These are phyloP conservation scores for Fistulinella prunicolor DNA, from an alignment of 768 basidiomycete genomes.

Conservation along the genomic window DNA sequence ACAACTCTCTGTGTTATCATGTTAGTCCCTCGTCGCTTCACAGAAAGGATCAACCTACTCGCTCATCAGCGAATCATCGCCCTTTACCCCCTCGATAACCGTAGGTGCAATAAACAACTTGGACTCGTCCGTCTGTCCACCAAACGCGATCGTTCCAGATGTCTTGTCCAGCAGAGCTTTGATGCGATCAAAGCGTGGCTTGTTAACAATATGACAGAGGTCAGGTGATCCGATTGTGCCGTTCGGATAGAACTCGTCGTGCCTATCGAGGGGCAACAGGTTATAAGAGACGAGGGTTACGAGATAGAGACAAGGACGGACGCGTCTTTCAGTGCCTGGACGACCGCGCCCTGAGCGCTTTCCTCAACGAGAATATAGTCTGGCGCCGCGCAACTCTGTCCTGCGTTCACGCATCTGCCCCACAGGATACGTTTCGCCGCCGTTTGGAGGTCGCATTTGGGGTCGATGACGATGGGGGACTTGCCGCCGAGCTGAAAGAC, in stretches of 20 bases:
- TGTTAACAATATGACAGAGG: slow-evolving; percentile 51
- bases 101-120: slow-evolving; percentile 69
- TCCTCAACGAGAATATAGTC: slow-evolving; percentile 51
- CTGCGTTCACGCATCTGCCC: slow-evolving; percentile 76
- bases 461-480: slow-evolving; percentile 72
- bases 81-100: slow-evolving; percentile 58
- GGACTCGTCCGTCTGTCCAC: slow-evolving; percentile 59
- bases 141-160: slow-evolving; percentile 60
- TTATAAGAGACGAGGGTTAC: not conserved
- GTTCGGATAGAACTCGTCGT: slow-evolving; percentile 39
- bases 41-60: slow-evolving; percentile 46
- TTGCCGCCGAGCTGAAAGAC: slow-evolving; percentile 61
- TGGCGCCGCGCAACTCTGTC: slow-evolving; percentile 71
- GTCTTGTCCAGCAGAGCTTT: slow-evolving; percentile 62
- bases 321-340: slow-evolving; percentile 42
- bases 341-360: slow-evolving; percentile 37
- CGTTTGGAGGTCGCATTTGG: slow-evolving; percentile 59
- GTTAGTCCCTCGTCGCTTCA: not conserved
- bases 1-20: slow-evolving; percentile 58
- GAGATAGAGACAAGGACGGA: slow-evolving; percentile 24
- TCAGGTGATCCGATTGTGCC: slow-evolving; percentile 43
- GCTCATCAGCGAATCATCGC: slow-evolving; percentile 70
- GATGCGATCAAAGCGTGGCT: slow-evolving; percentile 55
- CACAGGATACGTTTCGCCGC: slow-evolving; percentile 73
- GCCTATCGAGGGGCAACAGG: slow-evolving; percentile 12